Conservation (phyloP, 176 grass and related monocot genomes). For the Avena insularis region DNA sequence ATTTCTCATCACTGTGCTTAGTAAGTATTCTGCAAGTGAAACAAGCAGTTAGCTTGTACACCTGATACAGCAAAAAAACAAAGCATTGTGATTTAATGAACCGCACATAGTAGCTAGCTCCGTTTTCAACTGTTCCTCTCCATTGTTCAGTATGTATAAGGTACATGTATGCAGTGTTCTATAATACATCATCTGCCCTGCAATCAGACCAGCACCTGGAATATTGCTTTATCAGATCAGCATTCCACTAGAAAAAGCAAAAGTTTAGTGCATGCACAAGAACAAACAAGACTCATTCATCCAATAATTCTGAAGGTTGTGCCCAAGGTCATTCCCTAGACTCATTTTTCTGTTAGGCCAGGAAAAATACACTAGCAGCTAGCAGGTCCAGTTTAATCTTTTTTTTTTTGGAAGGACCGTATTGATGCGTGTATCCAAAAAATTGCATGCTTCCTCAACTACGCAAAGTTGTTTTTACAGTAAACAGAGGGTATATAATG, state of each 20-base stretch:
- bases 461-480: conserved; percentile 12
- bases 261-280: background rate
- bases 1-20: conserved; percentile 60
- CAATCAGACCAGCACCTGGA: background rate
- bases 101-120: conserved; percentile 55
- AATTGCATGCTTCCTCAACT: background rate
- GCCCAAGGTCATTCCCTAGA: background rate
- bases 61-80: background rate
- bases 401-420: background rate
- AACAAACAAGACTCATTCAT: conserved; percentile 10
- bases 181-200: background rate
- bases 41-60: conserved; percentile 35
- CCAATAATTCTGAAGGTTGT: conserved; percentile 11
- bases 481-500: conserved; percentile 18
- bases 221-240: conserved; percentile 35
- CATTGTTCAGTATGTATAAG: background rate
- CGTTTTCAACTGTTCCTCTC: conserved; percentile 45
- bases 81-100: conserved; percentile 13
- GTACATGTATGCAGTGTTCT: background rate
- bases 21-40: conserved; percentile 63
- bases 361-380: conserved; percentile 3
- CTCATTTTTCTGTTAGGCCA: conserved; percentile 12
- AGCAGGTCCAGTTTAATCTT: background rate
- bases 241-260: conserved; percentile 15
- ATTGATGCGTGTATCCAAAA: background rate